These are phyloP conservation scores for Trichophyton mentagrophytes DNA, from an alignment of 2,329 filamentous ascomycete species.

Conservation along the genomic window DNA sequence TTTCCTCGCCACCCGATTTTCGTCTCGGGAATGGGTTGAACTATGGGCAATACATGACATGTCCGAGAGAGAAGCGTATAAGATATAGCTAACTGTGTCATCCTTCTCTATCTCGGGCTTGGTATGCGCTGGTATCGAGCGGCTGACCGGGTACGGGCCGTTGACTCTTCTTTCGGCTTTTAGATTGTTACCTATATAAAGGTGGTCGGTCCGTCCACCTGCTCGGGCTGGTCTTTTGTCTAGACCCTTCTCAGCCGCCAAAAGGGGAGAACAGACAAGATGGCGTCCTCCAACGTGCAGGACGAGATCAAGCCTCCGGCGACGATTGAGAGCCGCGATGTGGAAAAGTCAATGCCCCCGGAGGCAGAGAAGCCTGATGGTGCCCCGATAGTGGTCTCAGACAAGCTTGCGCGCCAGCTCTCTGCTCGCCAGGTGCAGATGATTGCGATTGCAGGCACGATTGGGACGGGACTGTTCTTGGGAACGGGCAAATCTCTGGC, in stretches of 20 bases:
- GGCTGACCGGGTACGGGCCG: not conserved
- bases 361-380: constrained; percentile 1
- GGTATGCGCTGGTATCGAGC: not conserved
- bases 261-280: not conserved
- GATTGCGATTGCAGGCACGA: constrained; percentile 44
- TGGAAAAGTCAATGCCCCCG: constrained; percentile 8
- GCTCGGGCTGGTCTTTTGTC: not conserved
- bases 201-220: not conserved
- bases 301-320: not conserved
- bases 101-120: not conserved
- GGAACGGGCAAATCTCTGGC: constrained; percentile 49
- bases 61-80: not conserved
- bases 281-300: not conserved
- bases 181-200: not conserved
- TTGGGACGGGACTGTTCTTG: constrained; percentile 47
- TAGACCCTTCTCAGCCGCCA: not conserved
- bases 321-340: constrained; percentile 6
- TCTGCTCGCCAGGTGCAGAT: constrained; percentile 54
- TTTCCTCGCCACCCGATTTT: not conserved
- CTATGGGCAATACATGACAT: not conserved
- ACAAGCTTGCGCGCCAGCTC: constrained; percentile 43
- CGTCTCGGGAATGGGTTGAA: not conserved
- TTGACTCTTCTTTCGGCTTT: not conserved
- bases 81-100: not conserved
- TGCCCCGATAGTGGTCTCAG: constrained; percentile 20